These are phyloP conservation scores for Plantago lanceolata DNA, from an alignment of 305 asterid species.

Conservation along the genomic window DNA sequence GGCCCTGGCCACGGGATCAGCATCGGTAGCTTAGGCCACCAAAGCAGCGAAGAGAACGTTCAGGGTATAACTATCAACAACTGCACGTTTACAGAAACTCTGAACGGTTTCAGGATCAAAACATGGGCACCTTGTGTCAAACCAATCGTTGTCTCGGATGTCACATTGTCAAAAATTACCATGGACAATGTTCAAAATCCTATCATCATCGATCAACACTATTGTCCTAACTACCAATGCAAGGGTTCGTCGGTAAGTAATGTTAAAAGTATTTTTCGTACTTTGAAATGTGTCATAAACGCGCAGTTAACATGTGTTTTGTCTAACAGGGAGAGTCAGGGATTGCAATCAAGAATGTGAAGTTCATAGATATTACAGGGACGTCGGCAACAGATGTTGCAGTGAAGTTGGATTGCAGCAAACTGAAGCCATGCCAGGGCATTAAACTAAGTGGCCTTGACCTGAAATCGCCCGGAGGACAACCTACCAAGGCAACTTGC, in stretches of 20 bases:
- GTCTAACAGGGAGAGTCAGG: constrained; percentile 14
- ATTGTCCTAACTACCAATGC: constrained; percentile 23
- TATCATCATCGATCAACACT: constrained; percentile 28
- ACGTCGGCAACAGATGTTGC: constrained; percentile 13
- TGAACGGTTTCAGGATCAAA: constrained; percentile 34
- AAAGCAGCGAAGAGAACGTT: too few relatives aligned
- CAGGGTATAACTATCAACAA: too few relatives aligned
- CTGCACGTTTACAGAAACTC: constrained; percentile 25
- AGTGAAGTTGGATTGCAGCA: constrained; percentile 21
- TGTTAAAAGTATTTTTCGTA: too few relatives aligned
- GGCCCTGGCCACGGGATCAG: too few relatives aligned
- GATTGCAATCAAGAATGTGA: constrained; percentile 20
- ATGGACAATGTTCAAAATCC: too few relatives aligned
- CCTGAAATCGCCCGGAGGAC: constrained; percentile 1
- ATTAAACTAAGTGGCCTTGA: constrained; percentile 15
- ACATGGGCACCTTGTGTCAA: constrained; percentile 19
- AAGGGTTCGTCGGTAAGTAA: constrained; percentile 1
- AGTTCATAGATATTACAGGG: constrained; percentile 18
- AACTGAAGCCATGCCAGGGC: constrained; percentile 14
- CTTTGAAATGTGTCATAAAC: too few relatives aligned
- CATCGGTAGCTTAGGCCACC: too few relatives aligned
- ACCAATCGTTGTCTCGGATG: background rate
- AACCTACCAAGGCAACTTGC: constrained; percentile 15
- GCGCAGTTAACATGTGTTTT: too few relatives aligned
- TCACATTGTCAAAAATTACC: constrained; percentile 12